phyloP scores from a whole-genome alignment of 2,329 filamentous ascomycete species.

The Blumeria graminis region DNA sequence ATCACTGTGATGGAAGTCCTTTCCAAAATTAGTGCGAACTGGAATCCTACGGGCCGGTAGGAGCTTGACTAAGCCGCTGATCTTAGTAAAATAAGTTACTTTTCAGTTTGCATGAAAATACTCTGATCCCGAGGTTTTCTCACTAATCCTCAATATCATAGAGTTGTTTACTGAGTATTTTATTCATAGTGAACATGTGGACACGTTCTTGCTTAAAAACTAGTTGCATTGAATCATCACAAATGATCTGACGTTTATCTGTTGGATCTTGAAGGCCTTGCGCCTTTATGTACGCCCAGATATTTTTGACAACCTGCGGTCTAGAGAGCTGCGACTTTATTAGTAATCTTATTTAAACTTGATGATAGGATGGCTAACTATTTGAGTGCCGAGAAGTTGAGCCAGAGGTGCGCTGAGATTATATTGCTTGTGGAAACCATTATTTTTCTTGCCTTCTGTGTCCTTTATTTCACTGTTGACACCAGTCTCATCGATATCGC shows the following conservation, averaged over 20 bases:
- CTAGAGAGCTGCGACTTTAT: slow-evolving; percentile 44
- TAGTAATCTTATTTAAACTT: slow-evolving; percentile 1
- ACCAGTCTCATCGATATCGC: slow-evolving; percentile 42
- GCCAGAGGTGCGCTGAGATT: slow-evolving; percentile 46
- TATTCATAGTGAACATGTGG: slow-evolving; percentile 99
- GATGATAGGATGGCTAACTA: slow-evolving; percentile 22
- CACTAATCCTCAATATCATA: slow-evolving; percentile 54
- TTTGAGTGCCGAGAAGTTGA: slow-evolving; percentile 43
- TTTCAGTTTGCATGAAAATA: too few species aligned
- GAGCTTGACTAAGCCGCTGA: too few species aligned
- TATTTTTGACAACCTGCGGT: slow-evolving; percentile 83
- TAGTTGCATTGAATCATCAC: slow-evolving; percentile 73
- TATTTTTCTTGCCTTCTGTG: slow-evolving; percentile 47
- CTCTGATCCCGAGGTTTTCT: neutral
- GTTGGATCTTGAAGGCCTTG: slow-evolving; percentile 71
- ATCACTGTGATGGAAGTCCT: too few species aligned
- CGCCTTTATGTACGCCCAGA: slow-evolving; percentile 86
- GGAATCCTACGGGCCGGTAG: too few species aligned
- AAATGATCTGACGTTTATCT: slow-evolving; percentile 80
- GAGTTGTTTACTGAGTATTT: slow-evolving; percentile 70
- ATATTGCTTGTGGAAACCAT: slow-evolving; percentile 79
- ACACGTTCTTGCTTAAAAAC: slow-evolving; percentile 81
- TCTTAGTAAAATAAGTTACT: too few species aligned
- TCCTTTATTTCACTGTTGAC: slow-evolving; percentile 32
- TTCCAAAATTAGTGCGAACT: too few species aligned